Conservation (phyloP, 805 yeast species). For the Ogataea minuta region DNA sequence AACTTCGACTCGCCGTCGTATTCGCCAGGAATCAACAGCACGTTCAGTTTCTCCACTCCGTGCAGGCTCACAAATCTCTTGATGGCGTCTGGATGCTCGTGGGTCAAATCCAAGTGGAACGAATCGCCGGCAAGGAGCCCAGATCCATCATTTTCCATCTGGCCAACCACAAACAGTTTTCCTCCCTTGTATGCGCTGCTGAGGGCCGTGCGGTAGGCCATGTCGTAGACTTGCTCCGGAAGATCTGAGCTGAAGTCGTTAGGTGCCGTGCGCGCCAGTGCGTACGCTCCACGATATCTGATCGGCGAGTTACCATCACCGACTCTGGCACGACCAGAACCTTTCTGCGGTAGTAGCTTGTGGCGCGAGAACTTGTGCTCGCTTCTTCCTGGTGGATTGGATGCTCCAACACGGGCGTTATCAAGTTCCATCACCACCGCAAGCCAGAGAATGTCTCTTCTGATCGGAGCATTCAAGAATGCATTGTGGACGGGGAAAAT, state of each 20-base stretch:
- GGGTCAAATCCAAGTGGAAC: constrained; percentile 27
- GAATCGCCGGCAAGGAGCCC: constrained; percentile 28
- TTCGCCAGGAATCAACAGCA: constrained; percentile 67
- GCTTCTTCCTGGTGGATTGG: constrained; percentile 81
- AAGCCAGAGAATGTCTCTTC: constrained; percentile 92
- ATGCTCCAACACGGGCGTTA: constrained; percentile 82
- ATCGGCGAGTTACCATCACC: constrained; percentile 97
- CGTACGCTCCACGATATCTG: constrained; percentile 84
- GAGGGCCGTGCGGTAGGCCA: constrained; percentile 79
- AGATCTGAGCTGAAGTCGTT: constrained; percentile 81
- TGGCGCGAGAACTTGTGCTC: constrained; percentile 82
- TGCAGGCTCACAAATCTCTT: constrained; percentile 44
- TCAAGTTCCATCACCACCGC: constrained; percentile 94
- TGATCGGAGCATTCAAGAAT: constrained; percentile 70
- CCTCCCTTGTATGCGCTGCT: constrained; percentile 79
- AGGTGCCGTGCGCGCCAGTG: constrained; percentile 87
- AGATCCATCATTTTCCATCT: constrained; percentile 25
- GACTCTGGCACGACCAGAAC: constrained; percentile 90
- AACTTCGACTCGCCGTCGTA: constrained; percentile 47
- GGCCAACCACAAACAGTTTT: constrained; percentile 67
- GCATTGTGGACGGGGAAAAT: constrained; percentile 72
- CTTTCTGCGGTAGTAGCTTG: constrained; percentile 87
- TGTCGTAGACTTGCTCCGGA: constrained; percentile 67
- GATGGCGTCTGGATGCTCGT: constrained; percentile 32
- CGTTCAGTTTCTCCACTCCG: constrained; percentile 47